phyloP scores from a whole-genome alignment of 2,329 filamentous ascomycete genomes.

The Diaporthe destruens region DNA sequence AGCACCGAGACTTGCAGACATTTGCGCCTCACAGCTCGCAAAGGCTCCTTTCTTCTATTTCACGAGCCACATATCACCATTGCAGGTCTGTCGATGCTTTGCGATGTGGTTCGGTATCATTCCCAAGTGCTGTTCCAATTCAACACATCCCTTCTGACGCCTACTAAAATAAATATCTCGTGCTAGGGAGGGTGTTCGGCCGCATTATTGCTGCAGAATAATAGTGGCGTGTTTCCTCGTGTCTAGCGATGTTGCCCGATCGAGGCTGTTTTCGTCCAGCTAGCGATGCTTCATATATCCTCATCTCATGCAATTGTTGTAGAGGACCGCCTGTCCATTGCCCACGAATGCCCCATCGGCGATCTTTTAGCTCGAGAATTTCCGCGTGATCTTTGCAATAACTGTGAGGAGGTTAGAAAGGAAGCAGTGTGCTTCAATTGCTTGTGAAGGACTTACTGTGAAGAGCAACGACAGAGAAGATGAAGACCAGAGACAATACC shows the following conservation, averaged over 20 bases:
- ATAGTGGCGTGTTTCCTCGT: slow-evolving; percentile 14
- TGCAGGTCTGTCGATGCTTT: not conserved
- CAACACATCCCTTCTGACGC: slow-evolving; percentile 35
- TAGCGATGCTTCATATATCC: not conserved
- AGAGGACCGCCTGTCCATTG: slow-evolving; percentile 5
- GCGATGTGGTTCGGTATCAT: slow-evolving; percentile 30
- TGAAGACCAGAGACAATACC: slow-evolving; percentile 96
- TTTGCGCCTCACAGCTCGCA: not conserved
- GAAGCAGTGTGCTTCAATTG: not conserved
- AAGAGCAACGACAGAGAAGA: slow-evolving; percentile 97
- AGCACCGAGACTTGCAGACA: not conserved
- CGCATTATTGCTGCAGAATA: slow-evolving; percentile 39
- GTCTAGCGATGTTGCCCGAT: slow-evolving; percentile 20
- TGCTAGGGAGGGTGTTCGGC: slow-evolving; percentile 15
- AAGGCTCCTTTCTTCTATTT: not conserved
- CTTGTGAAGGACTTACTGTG: slow-evolving; percentile 77
- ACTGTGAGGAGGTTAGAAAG: slow-evolving; percentile 65
- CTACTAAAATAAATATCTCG: slow-evolving; percentile 32
- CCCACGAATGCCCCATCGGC: slow-evolving; percentile 7
- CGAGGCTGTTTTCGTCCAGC: not conserved
- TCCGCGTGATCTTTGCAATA: slow-evolving; percentile 94
- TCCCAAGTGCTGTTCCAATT: slow-evolving; percentile 35
- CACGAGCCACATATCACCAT: not conserved
- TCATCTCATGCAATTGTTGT: not conserved
- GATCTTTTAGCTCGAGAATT: slow-evolving; percentile 75